phyloP scores from a whole-genome alignment of 805 yeast genomes.

The Nakazawaea ernobii region DNA sequence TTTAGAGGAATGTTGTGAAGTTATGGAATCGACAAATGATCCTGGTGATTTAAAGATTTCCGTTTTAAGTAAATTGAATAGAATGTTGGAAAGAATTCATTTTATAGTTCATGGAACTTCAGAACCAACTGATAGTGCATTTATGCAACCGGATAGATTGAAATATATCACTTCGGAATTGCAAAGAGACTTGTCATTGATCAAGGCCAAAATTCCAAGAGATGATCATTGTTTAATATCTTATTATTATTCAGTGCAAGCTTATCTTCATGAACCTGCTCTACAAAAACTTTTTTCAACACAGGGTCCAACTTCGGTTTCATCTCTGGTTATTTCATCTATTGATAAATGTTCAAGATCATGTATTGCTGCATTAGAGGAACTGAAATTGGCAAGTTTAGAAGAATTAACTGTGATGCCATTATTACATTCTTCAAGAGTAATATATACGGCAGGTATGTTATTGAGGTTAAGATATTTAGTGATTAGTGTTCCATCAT shows the following conservation, averaged over 20 bases:
- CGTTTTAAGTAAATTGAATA: conserved; percentile 51
- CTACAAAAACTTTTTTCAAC: conserved; percentile 19
- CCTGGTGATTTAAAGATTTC: conserved; percentile 40
- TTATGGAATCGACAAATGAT: conserved; percentile 34
- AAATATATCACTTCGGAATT: conserved; percentile 42
- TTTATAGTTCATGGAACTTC: conserved; percentile 31
- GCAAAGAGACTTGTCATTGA: conserved; percentile 36
- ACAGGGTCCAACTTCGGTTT: conserved; percentile 11
- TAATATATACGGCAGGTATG: conserved; percentile 63
- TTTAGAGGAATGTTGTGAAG: conserved; percentile 53
- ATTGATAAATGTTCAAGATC: conserved; percentile 47
- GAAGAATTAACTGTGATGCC: conserved; percentile 54
- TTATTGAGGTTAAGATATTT: conserved; percentile 50
- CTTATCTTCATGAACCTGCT: conserved; percentile 58
- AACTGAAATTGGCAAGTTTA: conserved; percentile 37
- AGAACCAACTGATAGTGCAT: conserved; percentile 29
- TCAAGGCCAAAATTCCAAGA: conserved; percentile 32
- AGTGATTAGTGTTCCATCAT: conserved; percentile 45
- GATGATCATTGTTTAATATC: conserved; percentile 39
- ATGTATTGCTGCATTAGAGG: conserved; percentile 45
- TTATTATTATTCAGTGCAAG: conserved; percentile 58
- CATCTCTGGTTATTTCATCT: conserved; percentile 30
- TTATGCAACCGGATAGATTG: conserved; percentile 24
- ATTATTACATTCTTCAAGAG: conserved; percentile 47
- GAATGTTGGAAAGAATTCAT: conserved; percentile 57